A percentile compares a stretch with the other conserved stretches of the same genome.
Evolutionary conservation across 805 yeast genomes (phyloP).

Genomic region (Schizosaccharomyces octosporus): DNA sequence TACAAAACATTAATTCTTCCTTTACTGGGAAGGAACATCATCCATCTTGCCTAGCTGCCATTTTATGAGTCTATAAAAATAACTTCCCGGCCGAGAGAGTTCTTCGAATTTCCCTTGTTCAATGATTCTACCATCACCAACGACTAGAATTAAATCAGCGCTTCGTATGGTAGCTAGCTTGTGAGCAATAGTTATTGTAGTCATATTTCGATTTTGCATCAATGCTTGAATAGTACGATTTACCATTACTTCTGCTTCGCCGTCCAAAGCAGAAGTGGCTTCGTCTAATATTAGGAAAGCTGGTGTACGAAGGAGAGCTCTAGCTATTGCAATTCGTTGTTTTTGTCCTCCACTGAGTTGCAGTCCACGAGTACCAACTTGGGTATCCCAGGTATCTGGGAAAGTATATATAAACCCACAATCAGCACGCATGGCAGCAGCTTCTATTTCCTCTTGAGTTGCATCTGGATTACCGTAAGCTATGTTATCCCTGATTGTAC

Average conservation of each 20-base stretch:
- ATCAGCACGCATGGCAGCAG: constrained; percentile 47
- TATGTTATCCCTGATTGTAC: constrained; percentile 62
- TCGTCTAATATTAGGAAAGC: constrained; percentile 68
- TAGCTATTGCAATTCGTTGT: constrained; percentile 75
- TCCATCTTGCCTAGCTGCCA: constrained; percentile 4
- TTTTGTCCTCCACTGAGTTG: constrained; percentile 89
- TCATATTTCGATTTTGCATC: constrained; percentile 33
- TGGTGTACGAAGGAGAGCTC: constrained; percentile 62
- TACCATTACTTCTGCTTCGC: constrained; percentile 67
- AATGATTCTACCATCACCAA: constrained; percentile 52
- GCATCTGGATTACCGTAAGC: constrained; percentile 43
- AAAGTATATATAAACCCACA: constrained; percentile 49
- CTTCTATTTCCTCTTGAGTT: constrained; percentile 33
- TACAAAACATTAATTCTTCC: not conserved
- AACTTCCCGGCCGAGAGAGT: constrained; percentile 18
- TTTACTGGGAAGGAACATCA: not conserved
- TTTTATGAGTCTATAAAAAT: constrained; percentile 5
- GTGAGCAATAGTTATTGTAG: constrained; percentile 70
- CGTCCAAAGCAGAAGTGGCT: constrained; percentile 82
- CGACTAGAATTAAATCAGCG: constrained; percentile 57
- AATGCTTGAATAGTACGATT: constrained; percentile 42
- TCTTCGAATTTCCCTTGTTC: constrained; percentile 41
- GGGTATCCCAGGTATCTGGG: constrained; percentile 62
- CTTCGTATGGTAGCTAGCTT: constrained; percentile 67
- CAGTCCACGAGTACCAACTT: constrained; percentile 66